Evolutionary conservation across 1,284 basidiomycete genomes (phyloP).

Genomic region (Vanrija sp.): DNA sequence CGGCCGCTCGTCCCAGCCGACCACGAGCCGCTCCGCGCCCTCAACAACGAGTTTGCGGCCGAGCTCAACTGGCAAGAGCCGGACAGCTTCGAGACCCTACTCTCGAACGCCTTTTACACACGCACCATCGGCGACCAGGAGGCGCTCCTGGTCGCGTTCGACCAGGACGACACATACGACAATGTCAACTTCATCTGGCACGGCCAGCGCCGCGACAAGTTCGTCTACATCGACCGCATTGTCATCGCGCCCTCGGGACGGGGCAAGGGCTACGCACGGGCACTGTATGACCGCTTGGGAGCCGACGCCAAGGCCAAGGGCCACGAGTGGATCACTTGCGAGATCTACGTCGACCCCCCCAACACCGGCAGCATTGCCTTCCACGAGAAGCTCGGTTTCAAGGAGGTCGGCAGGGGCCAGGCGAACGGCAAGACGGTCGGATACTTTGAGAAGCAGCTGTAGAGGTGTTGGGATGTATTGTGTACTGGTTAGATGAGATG

Average conservation of each 20-base stretch:
- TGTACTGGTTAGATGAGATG: too few species aligned
- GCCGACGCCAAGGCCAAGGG: neutral
- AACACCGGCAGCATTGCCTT: slow-evolving; percentile 6
- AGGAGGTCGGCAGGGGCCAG: slow-evolving; percentile 3
- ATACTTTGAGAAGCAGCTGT: slow-evolving; percentile 10
- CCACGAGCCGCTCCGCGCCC: neutral
- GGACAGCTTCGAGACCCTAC: slow-evolving; percentile 4
- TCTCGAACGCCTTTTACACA: slow-evolving; percentile 1
- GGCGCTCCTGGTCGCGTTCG: slow-evolving; percentile 5
- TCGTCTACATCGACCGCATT: slow-evolving; percentile 15
- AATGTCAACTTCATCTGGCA: slow-evolving; percentile 13
- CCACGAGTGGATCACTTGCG: slow-evolving; percentile 5
- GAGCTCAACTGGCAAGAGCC: slow-evolving; percentile 6
- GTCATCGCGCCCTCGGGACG: neutral
- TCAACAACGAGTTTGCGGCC: slow-evolving; percentile 9
- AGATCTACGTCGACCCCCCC: slow-evolving; percentile 14
- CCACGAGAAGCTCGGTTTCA: slow-evolving; percentile 9
- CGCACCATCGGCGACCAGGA: slow-evolving; percentile 8
- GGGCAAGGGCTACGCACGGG: slow-evolving; percentile 4
- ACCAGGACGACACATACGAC: slow-evolving; percentile 4
- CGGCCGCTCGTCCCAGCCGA: slow-evolving; percentile 4
- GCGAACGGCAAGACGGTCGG: slow-evolving; percentile 11
- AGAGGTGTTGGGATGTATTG: neutral
- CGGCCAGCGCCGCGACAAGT: neutral
- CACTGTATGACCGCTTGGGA: slow-evolving; percentile 5